Evolutionary conservation across 257 asterid species (phyloP).

Genomic region (Fraxinus pennsylvanica): DNA sequence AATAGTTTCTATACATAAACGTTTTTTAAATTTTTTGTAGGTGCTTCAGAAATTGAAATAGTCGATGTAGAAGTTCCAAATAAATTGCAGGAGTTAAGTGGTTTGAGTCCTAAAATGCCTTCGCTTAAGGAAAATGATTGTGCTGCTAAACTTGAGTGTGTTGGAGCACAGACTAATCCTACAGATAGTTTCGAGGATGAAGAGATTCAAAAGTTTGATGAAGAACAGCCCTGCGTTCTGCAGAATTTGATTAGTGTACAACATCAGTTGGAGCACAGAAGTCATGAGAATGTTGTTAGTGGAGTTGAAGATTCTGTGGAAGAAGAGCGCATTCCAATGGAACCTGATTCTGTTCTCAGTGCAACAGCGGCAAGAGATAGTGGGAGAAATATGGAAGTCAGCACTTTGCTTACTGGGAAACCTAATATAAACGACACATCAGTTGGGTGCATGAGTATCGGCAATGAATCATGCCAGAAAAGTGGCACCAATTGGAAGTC

Average conservation of each 20-base stretch:
- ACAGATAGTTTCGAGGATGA: constrained; percentile 18
- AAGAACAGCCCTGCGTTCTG: constrained; percentile 13
- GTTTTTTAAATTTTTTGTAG: constrained; percentile 23
- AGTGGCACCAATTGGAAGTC: constrained; percentile 29
- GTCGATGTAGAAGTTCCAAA: constrained; percentile 33
- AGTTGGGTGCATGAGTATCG: constrained; percentile 4
- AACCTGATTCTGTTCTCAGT: constrained; percentile 54
- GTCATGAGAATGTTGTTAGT: constrained; percentile 21
- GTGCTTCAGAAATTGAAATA: constrained; percentile 42
- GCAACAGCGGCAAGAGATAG: constrained; percentile 23
- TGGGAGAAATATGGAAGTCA: constrained; percentile 26
- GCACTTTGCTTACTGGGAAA: constrained; percentile 18
- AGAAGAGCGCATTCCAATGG: constrained; percentile 48
- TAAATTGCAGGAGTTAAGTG: constrained; percentile 25
- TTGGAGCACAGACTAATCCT: constrained; percentile 20
- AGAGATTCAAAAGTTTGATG: constrained; percentile 8
- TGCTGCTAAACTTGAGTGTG: constrained; percentile 17
- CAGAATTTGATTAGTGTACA: constrained; percentile 25
- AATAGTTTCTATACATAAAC: neutral
- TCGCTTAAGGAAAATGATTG: constrained; percentile 19
- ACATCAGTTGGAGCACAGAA: constrained; percentile 17
- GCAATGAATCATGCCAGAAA: constrained; percentile 20
- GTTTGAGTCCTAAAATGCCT: constrained; percentile 25
- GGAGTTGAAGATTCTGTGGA: constrained; percentile 26
- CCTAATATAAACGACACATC: constrained; percentile 23